phyloP scores from a whole-genome alignment of 805 yeast genomes.

The Metschnikowia peoriensis region DNA sequence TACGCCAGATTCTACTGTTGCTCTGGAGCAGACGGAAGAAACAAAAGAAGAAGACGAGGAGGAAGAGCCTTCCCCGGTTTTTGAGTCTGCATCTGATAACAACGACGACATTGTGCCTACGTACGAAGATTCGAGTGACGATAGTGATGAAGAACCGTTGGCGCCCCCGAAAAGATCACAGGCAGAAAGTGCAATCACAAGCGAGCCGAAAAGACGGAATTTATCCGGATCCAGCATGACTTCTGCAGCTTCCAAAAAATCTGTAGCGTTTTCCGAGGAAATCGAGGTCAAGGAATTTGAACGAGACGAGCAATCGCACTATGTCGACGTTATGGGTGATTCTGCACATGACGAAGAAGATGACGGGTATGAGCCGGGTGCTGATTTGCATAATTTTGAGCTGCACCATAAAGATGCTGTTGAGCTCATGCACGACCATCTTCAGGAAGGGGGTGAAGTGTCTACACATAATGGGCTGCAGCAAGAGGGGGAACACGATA shows the following conservation, averaged over 20 bases:
- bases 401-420: constrained; percentile 31
- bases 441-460: too few relatives aligned
- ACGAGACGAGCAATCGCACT: constrained; percentile 32
- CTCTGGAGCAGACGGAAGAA: constrained; percentile 20
- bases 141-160: constrained; percentile 18
- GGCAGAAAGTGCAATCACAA: background rate
- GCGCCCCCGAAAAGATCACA: constrained; percentile 1
- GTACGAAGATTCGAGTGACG: constrained; percentile 17
- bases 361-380: constrained; percentile 9
- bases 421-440: constrained; percentile 27
- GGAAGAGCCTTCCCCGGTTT: constrained; percentile 32
- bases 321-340: constrained; percentile 16
- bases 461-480: background rate
- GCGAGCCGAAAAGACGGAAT: constrained; percentile 14
- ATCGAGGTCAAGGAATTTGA: constrained; percentile 42
- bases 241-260: constrained; percentile 21
- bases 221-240: constrained; percentile 25
- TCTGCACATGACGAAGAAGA: constrained; percentile 14
- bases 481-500: constrained; percentile 1
- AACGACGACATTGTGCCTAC: constrained; percentile 14
- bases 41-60: constrained; percentile 14
- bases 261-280: constrained; percentile 43
- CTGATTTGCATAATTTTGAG: constrained; percentile 14
- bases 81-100: constrained; percentile 15
- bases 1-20: background rate